These are phyloP conservation scores for Suhomyces bokatorum DNA, from an alignment of 1,139 yeast species.

Conservation along the genomic window DNA sequence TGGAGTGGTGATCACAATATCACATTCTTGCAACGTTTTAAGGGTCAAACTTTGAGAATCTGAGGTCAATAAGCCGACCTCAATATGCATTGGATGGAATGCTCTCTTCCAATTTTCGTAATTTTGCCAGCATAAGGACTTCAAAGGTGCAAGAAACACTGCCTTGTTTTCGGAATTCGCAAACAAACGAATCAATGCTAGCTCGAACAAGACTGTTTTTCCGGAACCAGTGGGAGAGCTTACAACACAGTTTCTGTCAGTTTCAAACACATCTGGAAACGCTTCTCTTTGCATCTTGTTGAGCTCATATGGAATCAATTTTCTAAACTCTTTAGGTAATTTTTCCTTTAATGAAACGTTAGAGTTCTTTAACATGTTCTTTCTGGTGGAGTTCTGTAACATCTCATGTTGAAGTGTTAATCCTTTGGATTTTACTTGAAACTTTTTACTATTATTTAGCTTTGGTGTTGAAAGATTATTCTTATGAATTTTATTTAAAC, in stretches of 20 bases:
- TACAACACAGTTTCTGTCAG: slow-evolving; percentile 44
- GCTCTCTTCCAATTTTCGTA: slow-evolving; percentile 43
- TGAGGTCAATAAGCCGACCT: slow-evolving; percentile 48
- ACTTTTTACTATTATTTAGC: too few relatives aligned
- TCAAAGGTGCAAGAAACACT: slow-evolving; percentile 56
- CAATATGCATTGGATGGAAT: slow-evolving; percentile 33
- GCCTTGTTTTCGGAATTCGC: slow-evolving; percentile 30
- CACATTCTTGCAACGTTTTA: slow-evolving; percentile 41
- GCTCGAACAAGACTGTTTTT: slow-evolving; percentile 54
- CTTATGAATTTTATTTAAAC: too few relatives aligned
- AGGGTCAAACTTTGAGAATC: slow-evolving; percentile 31
- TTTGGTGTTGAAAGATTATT: too few relatives aligned
- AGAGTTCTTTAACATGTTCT: too few relatives aligned
- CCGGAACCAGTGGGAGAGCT: slow-evolving; percentile 62
- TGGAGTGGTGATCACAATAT: slow-evolving; percentile 54
- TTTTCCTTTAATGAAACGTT: background rate
- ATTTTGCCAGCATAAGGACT: slow-evolving; percentile 49
- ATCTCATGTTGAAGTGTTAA: background rate
- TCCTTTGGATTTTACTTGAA: background rate
- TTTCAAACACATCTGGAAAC: slow-evolving; percentile 34
- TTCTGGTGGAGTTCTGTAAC: too few relatives aligned
- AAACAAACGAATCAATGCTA: slow-evolving; percentile 46
- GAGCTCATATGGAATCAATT: slow-evolving; percentile 21
- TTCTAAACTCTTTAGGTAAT: background rate
- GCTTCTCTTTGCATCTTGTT: slow-evolving; percentile 53